Evolutionary conservation across 768 basidiomycete species (phyloP), one percentile per base, ranked within the genome.

Genomic region (Gloeostereum incarnatum): DNA sequence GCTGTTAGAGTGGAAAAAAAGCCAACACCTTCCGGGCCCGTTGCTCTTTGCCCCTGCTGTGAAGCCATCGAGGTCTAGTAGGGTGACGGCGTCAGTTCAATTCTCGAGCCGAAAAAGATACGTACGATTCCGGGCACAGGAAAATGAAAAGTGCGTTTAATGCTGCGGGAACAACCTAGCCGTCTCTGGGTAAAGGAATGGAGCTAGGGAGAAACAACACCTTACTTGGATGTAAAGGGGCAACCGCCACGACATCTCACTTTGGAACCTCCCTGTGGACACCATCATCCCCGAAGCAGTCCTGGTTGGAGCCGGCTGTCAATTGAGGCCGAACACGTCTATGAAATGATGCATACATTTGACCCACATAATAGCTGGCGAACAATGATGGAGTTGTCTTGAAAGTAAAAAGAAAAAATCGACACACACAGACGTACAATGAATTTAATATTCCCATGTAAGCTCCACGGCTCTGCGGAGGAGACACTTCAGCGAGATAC

Each of bases 241-340:
- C 9, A 70, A 51, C 30, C 72, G 57, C 72, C 72, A 75, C 8
- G 69, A 62, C 50, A 56, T 51, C 2, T 72, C 58, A 35, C 48
- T 66, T 8, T 49, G 26, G 42, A 53, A 66, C 40, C 54, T 59
- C 8, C 69, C 71, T 13, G 68, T 72, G 1, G 68, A 55, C 9
- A 76, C 67, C 61, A 73, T 68, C 66, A 76, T 71, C 3, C 72
- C 73, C 13, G 66, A 68, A 1, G 72, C 73, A 20, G 63, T 52
- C n/a, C n/a, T n/a, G n/a, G n/a, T n/a, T n/a, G n/a, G n/a, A n/a
- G n/a, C n/a, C n/a, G n/a, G n/a, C n/a, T n/a, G n/a, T n/a, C n/a
- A n/a, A n/a, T n/a, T n/a, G n/a, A n/a, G n/a, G n/a, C n/a, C n/a
- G n/a, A n/a, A n/a, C n/a, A n/a, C n/a, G n/a, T n/a, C n/a, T n/a